phyloP scores from a whole-genome alignment of 2,329 filamentous ascomycete species.

The Trichoderma guizhouense region DNA sequence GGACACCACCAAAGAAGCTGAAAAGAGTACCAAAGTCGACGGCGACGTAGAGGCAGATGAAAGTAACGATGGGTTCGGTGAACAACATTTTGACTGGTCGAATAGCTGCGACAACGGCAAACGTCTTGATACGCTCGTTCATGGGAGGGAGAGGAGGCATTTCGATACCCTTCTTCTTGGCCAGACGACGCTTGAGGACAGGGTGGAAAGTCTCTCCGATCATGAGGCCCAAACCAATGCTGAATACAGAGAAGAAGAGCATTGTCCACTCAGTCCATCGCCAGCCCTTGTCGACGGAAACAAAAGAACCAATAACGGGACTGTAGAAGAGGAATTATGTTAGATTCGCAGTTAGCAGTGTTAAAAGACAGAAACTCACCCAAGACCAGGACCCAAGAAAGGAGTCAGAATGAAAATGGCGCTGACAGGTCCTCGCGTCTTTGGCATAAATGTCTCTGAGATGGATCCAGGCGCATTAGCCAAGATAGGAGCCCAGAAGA shows the following conservation, averaged over 20 bases:
- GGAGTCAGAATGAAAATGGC: slow-evolving; percentile 49
- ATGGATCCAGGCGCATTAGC: slow-evolving; percentile 49
- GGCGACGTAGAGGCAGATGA: slow-evolving; percentile 49
- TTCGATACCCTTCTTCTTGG: slow-evolving; percentile 34
- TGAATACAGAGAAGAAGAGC: slow-evolving; percentile 43
- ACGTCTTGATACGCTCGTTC: slow-evolving; percentile 28
- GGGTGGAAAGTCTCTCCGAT: slow-evolving; percentile 58
- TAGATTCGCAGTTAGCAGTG: background rate
- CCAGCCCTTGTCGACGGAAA: slow-evolving; percentile 45
- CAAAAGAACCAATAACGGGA: slow-evolving; percentile 48
- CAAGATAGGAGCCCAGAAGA: slow-evolving; percentile 48
- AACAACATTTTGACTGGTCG: slow-evolving; percentile 57
- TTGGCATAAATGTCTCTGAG: slow-evolving; percentile 45
- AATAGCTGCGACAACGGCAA: slow-evolving; percentile 43
- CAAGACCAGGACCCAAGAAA: slow-evolving; percentile 51
- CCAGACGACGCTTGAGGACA: slow-evolving; percentile 40
- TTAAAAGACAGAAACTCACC: slow-evolving; percentile 33
- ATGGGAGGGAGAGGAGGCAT: slow-evolving; percentile 27
- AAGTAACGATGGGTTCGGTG: slow-evolving; percentile 60
- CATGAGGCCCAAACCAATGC: slow-evolving; percentile 36
- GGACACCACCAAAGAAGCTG: slow-evolving; percentile 50
- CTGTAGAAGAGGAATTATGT: slow-evolving; percentile 23
- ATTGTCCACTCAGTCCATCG: slow-evolving; percentile 53
- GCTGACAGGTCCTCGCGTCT: slow-evolving; percentile 41
- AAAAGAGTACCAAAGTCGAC: slow-evolving; percentile 52